A percentile compares a stretch with the other conserved stretches of the same genome.
These are phyloP conservation scores for Fusarium protoensiforme DNA, from an alignment of 2,329 filamentous ascomycete species.

Conservation along the genomic window DNA sequence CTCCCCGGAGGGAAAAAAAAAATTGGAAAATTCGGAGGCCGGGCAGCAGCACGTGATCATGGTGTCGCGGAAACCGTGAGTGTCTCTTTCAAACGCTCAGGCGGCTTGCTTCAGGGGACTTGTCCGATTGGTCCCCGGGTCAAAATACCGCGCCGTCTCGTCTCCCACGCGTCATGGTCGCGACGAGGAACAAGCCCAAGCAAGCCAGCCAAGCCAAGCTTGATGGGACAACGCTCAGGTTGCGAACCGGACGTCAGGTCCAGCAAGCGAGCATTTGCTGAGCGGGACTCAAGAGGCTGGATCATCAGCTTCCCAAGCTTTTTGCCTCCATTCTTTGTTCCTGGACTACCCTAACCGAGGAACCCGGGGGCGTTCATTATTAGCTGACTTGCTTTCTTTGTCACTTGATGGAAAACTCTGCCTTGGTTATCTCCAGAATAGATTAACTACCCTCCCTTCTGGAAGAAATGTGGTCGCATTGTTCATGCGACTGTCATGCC, in stretches of 20 bases:
- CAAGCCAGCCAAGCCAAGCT: not conserved
- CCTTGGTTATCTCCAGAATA: conserved; percentile 12
- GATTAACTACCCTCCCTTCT: conserved; percentile 29
- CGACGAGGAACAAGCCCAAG: conserved; percentile 18
- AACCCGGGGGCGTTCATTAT: conserved; percentile 1
- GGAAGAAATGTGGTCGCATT: conserved; percentile 15
- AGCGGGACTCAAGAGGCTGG: conserved; percentile 14
- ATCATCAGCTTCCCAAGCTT: conserved; percentile 18
- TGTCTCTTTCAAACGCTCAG: not conserved
- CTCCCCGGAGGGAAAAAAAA: not conserved
- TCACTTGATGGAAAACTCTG: not conserved
- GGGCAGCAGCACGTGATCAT: conserved; percentile 32
- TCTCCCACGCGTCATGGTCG: conserved; percentile 42
- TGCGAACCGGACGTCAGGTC: not conserved
- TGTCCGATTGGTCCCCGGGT: conserved; percentile 32
- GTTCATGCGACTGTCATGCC: conserved; percentile 31
- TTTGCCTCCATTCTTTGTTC: conserved; percentile 26
- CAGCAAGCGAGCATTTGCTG: not conserved
- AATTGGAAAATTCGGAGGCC: conserved; percentile 17
- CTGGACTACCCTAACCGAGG: conserved; percentile 26
- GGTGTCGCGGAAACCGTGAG: conserved; percentile 5
- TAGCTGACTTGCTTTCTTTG: not conserved
- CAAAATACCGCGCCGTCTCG: conserved; percentile 23
- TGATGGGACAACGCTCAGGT: not conserved
- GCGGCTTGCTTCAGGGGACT: conserved; percentile 29